Evolutionary conservation across 148 eudicot genomes (phyloP).

Genomic region (Cornus controversa): DNA sequence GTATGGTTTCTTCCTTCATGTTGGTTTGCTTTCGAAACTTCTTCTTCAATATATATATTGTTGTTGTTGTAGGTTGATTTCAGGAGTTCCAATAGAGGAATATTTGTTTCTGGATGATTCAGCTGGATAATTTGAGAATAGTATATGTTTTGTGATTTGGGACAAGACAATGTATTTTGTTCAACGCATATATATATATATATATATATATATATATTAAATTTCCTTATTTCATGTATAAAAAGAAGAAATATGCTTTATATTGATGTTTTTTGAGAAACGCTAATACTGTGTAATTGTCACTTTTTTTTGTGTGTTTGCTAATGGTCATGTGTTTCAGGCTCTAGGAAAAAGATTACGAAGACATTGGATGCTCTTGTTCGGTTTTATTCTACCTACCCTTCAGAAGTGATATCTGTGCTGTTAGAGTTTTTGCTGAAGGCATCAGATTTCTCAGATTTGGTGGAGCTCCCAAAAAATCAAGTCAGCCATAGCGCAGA

Average conservation of each 20-base stretch:
- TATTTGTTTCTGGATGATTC: not conserved
- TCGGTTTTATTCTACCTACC: conserved; percentile 64
- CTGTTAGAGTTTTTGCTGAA: conserved; percentile 61
- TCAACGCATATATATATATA: not conserved
- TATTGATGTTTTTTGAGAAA: not conserved
- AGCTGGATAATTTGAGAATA: not conserved
- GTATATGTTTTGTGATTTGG: not conserved
- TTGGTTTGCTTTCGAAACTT: no score
- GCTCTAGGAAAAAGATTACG: conserved; percentile 56
- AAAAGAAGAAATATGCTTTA: not conserved
- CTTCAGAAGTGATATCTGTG: conserved; percentile 61
- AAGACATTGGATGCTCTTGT: conserved; percentile 49
- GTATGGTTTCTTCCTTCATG: not conserved
- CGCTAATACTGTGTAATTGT: not conserved
- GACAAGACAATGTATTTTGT: not conserved
- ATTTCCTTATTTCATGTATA: not conserved
- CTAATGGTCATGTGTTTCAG: conserved; percentile 36
- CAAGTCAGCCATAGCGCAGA: conserved; percentile 29
- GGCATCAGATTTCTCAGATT: conserved; percentile 42
- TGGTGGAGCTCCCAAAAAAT: conserved; percentile 29
- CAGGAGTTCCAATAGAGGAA: not conserved
- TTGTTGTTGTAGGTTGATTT: no score
- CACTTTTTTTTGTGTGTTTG: not conserved
- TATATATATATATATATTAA: no score
- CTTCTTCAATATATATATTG: no score